These are phyloP conservation scores for Ilex asprella DNA, from an alignment of 257 asterid species.

Conservation along the genomic window DNA sequence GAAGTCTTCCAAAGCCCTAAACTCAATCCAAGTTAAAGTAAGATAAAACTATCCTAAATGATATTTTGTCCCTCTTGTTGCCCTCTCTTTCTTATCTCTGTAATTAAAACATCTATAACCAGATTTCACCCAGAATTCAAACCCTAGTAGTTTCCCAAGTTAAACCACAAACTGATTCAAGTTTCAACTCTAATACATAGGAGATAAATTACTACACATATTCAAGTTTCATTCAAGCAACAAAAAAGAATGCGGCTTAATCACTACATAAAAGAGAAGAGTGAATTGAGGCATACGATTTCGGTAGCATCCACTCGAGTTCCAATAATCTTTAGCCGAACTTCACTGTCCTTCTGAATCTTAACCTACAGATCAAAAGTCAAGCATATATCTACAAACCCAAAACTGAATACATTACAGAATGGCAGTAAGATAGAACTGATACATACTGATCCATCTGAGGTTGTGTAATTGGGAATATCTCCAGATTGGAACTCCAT, in stretches of 20 bases:
- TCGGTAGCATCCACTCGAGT: constrained; percentile 70
- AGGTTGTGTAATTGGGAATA: constrained; percentile 88
- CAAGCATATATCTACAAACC: background rate
- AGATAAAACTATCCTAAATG: too few species aligned
- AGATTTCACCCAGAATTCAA: too few species aligned
- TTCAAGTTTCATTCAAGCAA: background rate
- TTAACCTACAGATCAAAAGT: constrained; percentile 24
- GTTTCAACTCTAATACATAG: too few species aligned
- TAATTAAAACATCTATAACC: too few species aligned
- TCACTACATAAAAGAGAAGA: background rate
- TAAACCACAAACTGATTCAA: too few species aligned
- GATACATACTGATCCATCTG: constrained; percentile 48
- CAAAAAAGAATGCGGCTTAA: background rate
- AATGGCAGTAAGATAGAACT: background rate
- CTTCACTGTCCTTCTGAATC: constrained; percentile 42
- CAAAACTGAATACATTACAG: background rate
- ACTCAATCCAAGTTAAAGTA: too few species aligned
- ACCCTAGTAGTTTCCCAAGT: too few species aligned
- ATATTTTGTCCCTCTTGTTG: too few species aligned
- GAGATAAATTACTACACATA: background rate
- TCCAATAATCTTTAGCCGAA: constrained; percentile 41
- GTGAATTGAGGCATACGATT: constrained; percentile 45
- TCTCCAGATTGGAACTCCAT: constrained; percentile 98
- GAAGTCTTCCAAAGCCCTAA: too few species aligned
- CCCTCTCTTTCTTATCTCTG: too few species aligned